Conservation (phyloP, 164 flowering plant species). For the Tetrastigma voinierianum region DNA sequence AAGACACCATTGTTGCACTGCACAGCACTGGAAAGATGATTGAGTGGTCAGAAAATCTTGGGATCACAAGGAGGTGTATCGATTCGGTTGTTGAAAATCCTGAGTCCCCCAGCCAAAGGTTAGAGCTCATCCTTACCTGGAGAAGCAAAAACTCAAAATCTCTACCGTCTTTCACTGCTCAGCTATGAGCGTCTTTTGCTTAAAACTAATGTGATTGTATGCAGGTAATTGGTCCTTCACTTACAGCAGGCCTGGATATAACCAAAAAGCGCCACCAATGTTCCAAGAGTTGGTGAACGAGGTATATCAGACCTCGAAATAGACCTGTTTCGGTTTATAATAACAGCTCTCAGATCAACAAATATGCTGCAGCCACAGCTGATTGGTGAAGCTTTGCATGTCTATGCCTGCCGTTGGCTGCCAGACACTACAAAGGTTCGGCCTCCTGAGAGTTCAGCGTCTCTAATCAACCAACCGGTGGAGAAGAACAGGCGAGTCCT, state of each 20-base stretch:
- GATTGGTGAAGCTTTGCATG: slow-evolving; percentile 89
- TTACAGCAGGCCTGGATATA: slow-evolving; percentile 82
- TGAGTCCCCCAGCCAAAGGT: slow-evolving; percentile 66
- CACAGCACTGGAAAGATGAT: slow-evolving; percentile 45
- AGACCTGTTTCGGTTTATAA: slow-evolving; percentile 60
- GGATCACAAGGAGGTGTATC: slow-evolving; percentile 65
- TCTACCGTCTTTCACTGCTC: neutral
- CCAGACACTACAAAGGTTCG: slow-evolving; percentile 36
- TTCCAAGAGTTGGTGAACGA: slow-evolving; percentile 96
- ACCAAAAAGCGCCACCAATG: slow-evolving; percentile 42
- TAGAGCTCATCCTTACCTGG: neutral
- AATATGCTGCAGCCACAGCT: slow-evolving; percentile 61
- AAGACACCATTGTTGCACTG: slow-evolving; percentile 68
- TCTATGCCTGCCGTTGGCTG: slow-evolving; percentile 75
- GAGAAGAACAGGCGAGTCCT: slow-evolving; percentile 44
- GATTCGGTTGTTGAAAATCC: slow-evolving; percentile 79
- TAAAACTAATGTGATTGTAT: slow-evolving; percentile 9
- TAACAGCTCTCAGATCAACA: slow-evolving; percentile 48
- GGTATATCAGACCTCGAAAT: slow-evolving; percentile 66
- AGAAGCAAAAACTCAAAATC: neutral
- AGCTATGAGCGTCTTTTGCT: neutral
- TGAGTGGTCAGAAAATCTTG: slow-evolving; percentile 77
- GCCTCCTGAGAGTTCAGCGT: slow-evolving; percentile 30
- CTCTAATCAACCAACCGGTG: slow-evolving; percentile 25
- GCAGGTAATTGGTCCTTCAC: slow-evolving; percentile 91